Evolutionary conservation across 2,329 filamentous ascomycete genomes (phyloP).

Genomic region (Chaetomium globosum): DNA sequence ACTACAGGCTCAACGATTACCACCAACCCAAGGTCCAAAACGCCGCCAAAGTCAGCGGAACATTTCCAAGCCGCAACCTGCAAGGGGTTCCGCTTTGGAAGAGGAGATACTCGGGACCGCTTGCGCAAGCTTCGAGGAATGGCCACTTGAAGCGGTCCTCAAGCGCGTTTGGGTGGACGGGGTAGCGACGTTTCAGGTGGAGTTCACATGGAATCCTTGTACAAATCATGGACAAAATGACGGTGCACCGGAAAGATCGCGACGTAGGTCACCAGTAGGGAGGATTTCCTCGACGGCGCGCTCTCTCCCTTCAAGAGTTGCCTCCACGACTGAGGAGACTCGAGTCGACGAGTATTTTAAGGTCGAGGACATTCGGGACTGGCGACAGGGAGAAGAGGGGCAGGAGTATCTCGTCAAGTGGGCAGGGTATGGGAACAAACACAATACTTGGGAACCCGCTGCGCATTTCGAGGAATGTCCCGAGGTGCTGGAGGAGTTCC

Average conservation of each 20-base stretch:
- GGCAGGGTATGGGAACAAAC: background rate
- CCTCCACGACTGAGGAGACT: slow-evolving; percentile 15
- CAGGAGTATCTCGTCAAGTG: slow-evolving; percentile 9
- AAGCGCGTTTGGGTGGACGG: too few species aligned
- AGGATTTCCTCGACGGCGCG: slow-evolving; percentile 16
- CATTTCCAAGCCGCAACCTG: slow-evolving; percentile 14
- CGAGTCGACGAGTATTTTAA: slow-evolving; percentile 21
- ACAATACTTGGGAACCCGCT: background rate
- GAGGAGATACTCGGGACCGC: background rate
- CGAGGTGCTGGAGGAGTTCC: background rate
- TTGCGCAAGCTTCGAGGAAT: too few species aligned
- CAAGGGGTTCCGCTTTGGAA: slow-evolving; percentile 13
- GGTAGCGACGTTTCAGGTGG: too few species aligned
- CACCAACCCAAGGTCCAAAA: background rate
- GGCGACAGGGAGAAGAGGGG: background rate
- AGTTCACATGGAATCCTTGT: too few species aligned
- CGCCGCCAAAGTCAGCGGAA: slow-evolving; percentile 20
- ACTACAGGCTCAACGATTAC: slow-evolving; percentile 12
- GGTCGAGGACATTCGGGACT: slow-evolving; percentile 22
- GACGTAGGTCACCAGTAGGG: slow-evolving; percentile 14
- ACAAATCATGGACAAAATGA: too few species aligned
- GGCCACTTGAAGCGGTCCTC: too few species aligned
- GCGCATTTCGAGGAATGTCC: slow-evolving; percentile 1
- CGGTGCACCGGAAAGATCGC: too few species aligned
- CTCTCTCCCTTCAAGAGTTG: slow-evolving; percentile 22